These are phyloP conservation scores for Aspergillus pseudotamarii DNA, from an alignment of 2,329 filamentous ascomycete species.

Conservation along the genomic window DNA sequence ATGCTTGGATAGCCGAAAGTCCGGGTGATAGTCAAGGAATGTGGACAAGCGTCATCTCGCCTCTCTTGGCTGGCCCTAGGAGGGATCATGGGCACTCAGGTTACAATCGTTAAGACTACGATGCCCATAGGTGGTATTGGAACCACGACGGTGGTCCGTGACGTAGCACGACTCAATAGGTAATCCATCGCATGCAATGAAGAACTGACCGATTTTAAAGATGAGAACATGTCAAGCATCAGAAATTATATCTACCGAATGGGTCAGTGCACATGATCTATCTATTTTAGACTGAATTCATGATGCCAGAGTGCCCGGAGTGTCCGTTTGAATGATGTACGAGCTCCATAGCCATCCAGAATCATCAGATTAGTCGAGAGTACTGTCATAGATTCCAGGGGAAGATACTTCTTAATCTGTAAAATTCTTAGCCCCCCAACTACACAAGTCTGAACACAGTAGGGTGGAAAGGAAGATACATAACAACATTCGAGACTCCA, in stretches of 20 bases:
- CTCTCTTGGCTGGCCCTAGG: background rate
- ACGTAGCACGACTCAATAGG: background rate
- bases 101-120: constrained; percentile 11
- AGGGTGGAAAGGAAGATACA: background rate
- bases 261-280: background rate
- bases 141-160: background rate
- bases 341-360: background rate
- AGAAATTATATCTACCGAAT: background rate
- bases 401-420: background rate
- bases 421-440: background rate
- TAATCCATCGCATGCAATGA: background rate
- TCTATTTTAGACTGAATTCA: background rate
- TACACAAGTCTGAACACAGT: background rate
- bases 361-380: background rate
- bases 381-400: background rate
- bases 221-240: background rate
- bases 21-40: background rate
- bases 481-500: background rate
- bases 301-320: background rate
- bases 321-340: background rate
- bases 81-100: constrained; percentile 16
- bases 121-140: constrained; percentile 14
- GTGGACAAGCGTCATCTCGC: constrained; percentile 11
- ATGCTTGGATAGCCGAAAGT: background rate
- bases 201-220: background rate